Base-by-base conservation (phyloP, 345 rosid genomes). In the Excoecaria agallocha region DNA sequence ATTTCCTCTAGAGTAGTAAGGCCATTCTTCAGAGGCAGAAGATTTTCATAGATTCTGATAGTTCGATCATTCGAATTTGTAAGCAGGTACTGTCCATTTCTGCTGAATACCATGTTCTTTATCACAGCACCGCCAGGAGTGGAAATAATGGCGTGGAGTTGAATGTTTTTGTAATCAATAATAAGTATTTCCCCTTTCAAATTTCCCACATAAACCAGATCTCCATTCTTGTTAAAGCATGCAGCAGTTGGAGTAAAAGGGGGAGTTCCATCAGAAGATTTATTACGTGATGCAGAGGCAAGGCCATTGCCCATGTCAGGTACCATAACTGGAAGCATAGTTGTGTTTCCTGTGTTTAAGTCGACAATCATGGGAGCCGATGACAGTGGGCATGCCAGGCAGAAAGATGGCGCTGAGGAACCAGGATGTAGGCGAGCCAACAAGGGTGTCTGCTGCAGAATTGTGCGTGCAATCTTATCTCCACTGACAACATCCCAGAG, bases 291-390 rank as follows among this genome's bases (percentile, higher is more conserved):
- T 57, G 81, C 80, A 74, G 88, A 89, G 57, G 87, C 80, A 73
- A 71, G 67, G 24, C 90, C 96, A 80, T 85, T 88, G 66, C 75
- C 85, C 74, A 70, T 56, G 45, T 91, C 98, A 73, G 92, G 77
- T 43, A 86, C 74, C 63, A 77, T 49, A 61, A 88, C 91, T 12
- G 98, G 99, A 76, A 96, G 98, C 57, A 79, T 70, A 46, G 86
- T 90, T n/a, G 88, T 87, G 75, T 69, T 84, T 68, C 88, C 96
- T 37, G 89, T 86, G 41, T 73, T 79, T 65, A 96, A 85, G 81
- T 91, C 94, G 39, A 96, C 97, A 39, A 91, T 88, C 88, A 93
- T 85, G 1, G 97, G 99, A 82, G 98, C 93, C 83, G 97, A 93
- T 8, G 99, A 93, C 56, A 96, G 91, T 1, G 98, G 97, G 77